Conservation (phyloP, 106 monocot genomes). For the Acorus gramineus region DNA sequence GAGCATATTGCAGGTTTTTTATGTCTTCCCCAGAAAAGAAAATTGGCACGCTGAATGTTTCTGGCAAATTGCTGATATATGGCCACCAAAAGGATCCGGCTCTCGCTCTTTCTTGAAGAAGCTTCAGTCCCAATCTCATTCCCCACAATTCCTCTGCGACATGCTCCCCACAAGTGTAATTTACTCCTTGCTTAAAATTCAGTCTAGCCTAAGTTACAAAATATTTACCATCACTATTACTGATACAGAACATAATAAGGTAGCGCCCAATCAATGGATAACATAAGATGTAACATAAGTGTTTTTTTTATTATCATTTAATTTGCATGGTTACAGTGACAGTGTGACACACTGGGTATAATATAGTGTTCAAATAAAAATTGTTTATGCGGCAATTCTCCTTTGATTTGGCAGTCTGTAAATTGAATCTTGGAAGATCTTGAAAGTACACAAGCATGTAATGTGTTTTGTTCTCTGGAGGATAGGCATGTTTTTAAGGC, state of each 20-base stretch:
- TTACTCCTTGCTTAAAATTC: slow-evolving; percentile 38
- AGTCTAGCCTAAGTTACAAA: slow-evolving; percentile 33
- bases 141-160: slow-evolving; percentile 97
- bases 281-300: too few relatives aligned
- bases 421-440: too few relatives aligned
- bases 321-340: too few relatives aligned
- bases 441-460: too few relatives aligned
- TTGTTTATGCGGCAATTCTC: too few relatives aligned
- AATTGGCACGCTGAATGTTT: slow-evolving; percentile 69
- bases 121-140: slow-evolving; percentile 84
- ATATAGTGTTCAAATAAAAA: too few relatives aligned
- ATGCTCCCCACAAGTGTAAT: slow-evolving; percentile 52
- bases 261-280: not conserved
- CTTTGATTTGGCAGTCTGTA: too few relatives aligned
- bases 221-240: slow-evolving; percentile 19
- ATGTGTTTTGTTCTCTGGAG: too few relatives aligned
- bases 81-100: slow-evolving; percentile 92
- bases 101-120: slow-evolving; percentile 86
- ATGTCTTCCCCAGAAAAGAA: slow-evolving; percentile 88
- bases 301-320: too few relatives aligned
- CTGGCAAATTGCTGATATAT: slow-evolving; percentile 87
- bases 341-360: too few relatives aligned
- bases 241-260: slow-evolving; percentile 1
- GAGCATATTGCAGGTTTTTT: slow-evolving; percentile 76
- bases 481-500: too few relatives aligned